Conservation (phyloP, 371 early-diverging fungal genomes). For the Mucor mucedo region DNA sequence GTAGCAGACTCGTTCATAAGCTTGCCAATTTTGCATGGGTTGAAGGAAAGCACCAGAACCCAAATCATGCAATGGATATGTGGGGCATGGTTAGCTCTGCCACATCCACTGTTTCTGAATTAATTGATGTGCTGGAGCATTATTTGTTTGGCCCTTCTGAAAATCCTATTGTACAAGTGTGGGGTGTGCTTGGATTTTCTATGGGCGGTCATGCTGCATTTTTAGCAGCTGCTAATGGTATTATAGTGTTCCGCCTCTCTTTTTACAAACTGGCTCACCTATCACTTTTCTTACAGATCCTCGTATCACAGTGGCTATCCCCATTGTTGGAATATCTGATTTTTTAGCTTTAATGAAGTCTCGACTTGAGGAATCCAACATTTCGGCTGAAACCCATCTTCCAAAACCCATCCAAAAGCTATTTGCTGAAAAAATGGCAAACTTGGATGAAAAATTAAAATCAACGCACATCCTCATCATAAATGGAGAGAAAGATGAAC, state of each 20-base stretch:
- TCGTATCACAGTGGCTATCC: conserved; percentile 45
- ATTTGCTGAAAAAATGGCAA: conserved; percentile 11
- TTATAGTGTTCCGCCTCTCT: too few relatives aligned
- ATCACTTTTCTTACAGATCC: conserved; percentile 32
- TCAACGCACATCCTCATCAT: conserved; percentile 43
- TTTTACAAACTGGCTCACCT: neutral
- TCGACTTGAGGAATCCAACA: conserved; percentile 21
- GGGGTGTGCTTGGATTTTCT: conserved; percentile 59
- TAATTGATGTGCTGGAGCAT: conserved; percentile 58
- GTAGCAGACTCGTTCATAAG: conserved; percentile 44
- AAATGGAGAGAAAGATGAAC: conserved; percentile 37
- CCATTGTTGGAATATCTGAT: conserved; percentile 47
- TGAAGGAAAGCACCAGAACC: conserved; percentile 39
- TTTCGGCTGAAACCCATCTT: conserved; percentile 23
- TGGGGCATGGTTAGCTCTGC: conserved; percentile 50
- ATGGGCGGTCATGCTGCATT: conserved; percentile 65
- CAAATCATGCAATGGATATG: conserved; percentile 60
- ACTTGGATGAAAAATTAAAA: conserved; percentile 29
- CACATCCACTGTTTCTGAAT: conserved; percentile 46
- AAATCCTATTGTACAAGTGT: conserved; percentile 36
- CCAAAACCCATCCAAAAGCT: conserved; percentile 31
- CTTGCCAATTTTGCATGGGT: conserved; percentile 47
- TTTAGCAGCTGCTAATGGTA: conserved; percentile 55
- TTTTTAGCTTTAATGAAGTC: conserved; percentile 35
- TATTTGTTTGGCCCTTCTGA: conserved; percentile 44